phyloP scores from a whole-genome alignment of 2,329 filamentous ascomycete species.

The Fusarium graminum region DNA sequence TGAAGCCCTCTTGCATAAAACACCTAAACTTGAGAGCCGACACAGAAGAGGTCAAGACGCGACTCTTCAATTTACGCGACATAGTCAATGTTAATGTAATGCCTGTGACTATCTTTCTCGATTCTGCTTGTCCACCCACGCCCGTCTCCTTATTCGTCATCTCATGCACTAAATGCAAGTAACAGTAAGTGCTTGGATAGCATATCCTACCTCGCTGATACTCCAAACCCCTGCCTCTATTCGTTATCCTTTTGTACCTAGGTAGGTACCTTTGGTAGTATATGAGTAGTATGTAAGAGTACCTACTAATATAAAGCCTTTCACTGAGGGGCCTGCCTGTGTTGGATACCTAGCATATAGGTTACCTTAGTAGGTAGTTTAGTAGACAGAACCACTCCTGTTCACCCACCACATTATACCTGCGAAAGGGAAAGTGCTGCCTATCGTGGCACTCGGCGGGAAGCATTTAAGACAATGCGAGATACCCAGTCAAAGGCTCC shows the following conservation, averaged over 20 bases:
- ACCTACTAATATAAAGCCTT: too few species aligned
- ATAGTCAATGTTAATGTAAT: constrained; percentile 5
- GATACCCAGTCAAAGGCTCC: background rate
- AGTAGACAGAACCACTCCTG: background rate
- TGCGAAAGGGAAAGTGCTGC: background rate
- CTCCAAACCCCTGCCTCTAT: too few species aligned
- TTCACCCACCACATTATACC: too few species aligned
- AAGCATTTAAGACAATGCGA: background rate
- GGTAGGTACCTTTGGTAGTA: background rate
- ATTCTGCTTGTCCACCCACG: background rate
- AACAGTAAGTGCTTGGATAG: too few species aligned
- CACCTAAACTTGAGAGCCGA: background rate
- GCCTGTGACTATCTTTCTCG: background rate
- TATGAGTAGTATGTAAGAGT: too few species aligned
- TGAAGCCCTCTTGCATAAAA: constrained; percentile 12
- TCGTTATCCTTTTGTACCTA: background rate
- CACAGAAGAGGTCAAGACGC: constrained; percentile 9
- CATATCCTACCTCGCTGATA: too few species aligned
- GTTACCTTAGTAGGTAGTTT: too few species aligned
- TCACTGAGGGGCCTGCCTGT: too few species aligned
- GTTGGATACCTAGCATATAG: too few species aligned
- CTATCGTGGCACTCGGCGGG: background rate
- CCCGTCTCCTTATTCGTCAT: background rate
- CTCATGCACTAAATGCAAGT: too few species aligned
- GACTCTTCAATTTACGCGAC: constrained; percentile 20